Conservation (phyloP, 2,329 filamentous ascomycete species). For the Fusarium ramigenum region DNA sequence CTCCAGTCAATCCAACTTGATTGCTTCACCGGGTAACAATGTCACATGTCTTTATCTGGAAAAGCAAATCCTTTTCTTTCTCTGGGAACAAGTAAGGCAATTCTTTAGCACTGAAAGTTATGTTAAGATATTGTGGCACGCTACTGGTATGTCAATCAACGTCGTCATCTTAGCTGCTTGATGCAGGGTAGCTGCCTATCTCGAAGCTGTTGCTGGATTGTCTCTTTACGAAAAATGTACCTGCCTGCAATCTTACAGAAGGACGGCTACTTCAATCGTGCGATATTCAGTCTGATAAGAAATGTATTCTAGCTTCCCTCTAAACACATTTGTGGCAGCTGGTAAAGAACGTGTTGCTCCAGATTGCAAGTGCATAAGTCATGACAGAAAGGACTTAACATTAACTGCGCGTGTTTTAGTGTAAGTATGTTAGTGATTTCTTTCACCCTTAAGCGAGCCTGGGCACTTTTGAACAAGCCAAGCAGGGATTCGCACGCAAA, state of each 20-base stretch:
- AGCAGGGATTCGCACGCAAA: not conserved
- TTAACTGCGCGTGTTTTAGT: rapidly evolving
- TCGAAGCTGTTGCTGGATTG: not conserved
- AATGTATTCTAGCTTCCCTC: not conserved
- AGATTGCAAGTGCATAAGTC: rapidly evolving
- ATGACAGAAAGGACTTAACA: rapidly evolving
- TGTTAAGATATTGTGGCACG: rapidly evolving
- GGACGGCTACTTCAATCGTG: rapidly evolving
- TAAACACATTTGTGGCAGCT: not conserved
- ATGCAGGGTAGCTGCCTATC: not conserved
- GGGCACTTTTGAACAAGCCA: not conserved
- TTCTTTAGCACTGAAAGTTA: rapidly evolving
- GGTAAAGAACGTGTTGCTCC: not conserved
- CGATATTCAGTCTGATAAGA: not conserved
- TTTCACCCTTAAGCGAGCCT: rapidly evolving
- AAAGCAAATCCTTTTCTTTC: rapidly evolving
- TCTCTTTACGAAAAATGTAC: no score
- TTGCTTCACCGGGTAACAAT: rapidly evolving
- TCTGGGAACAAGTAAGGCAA: rapidly evolving
- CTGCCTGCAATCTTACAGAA: not conserved
- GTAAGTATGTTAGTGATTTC: not conserved
- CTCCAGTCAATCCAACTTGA: not conserved
- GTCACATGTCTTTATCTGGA: rapidly evolving
- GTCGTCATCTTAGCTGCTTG: rapidly evolving
- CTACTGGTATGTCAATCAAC: rapidly evolving